Evolutionary conservation across 371 early-diverging fungal species (phyloP), one percentile per base, ranked within the genome.

Genomic region (Saksenaea vasiformis): DNA sequence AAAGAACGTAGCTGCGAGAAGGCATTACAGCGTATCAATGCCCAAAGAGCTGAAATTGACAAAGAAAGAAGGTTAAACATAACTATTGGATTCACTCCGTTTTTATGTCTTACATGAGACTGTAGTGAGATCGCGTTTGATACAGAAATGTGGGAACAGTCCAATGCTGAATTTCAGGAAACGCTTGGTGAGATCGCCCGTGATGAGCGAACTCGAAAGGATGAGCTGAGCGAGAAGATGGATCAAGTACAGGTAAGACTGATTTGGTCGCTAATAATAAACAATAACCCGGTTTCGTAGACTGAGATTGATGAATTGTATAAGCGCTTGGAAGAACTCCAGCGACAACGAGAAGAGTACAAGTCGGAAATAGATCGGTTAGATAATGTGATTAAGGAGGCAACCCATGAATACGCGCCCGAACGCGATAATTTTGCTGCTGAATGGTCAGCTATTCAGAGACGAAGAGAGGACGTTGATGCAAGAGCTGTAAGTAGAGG

Each of bases 61-160:
- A 17, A 68, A 37, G 68, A 68, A 24, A 63, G 64, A 53, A 68
- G 66, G 66, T 61, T 60, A 14, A 54, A 15, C 2, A 0, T 0
- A 9, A 19, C 1, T 57, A 19, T 22, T 37, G 35, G 17, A 24
- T n/a, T 19, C n/a, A 15, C 15, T 10, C 35, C 11, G 2, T 57
- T 13, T 24, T 38, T 13, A 11, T 31, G 35, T 38, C 22, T 27
- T 22, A 19, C 58, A 27, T 10, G 22, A 35, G 15, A 57, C 13
- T 59, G 17, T 39, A 70, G 72, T 56, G 66, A 72, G 17, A 66
- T 65, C 28, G 72, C 66, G 1, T 72, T 68, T 54, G 68, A 72
- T 19, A 17, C 59, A 39, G 64, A 72, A 60, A 72, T 72, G 63
- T 72, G 72, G 72, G 66, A 72, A 38, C 65, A 68, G 22, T 43